Evolutionary conservation across 106 monocot species (phyloP).

Genomic region (Allium sativum): DNA sequence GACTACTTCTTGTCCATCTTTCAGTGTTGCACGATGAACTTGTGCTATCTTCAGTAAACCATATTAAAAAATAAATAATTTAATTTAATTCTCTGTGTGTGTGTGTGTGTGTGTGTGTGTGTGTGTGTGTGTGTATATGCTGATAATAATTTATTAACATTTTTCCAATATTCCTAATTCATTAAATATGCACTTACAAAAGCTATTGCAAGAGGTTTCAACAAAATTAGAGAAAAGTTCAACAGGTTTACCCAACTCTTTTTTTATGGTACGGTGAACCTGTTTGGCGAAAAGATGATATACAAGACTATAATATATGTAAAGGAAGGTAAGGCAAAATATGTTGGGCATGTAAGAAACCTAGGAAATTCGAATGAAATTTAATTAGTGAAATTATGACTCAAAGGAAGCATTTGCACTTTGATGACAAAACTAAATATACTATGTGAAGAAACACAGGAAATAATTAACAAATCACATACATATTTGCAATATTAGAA

Average conservation of each 20-base stretch:
- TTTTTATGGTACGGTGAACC: conserved; percentile 71
- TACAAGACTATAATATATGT: background rate
- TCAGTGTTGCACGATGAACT: conserved; percentile 86
- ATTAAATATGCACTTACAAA: conserved; percentile 49
- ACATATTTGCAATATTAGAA: too few relatives aligned
- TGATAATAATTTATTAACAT: too few relatives aligned
- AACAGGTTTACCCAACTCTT: conserved; percentile 56
- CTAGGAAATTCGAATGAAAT: conserved; percentile 1
- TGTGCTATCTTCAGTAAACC: conserved; percentile 70
- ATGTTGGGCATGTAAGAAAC: background rate
- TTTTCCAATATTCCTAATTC: conserved; percentile 1
- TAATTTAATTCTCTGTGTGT: too few relatives aligned
- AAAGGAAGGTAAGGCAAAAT: background rate
- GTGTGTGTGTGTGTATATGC: too few relatives aligned
- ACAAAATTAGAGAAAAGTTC: conserved; percentile 69
- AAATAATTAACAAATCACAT: too few relatives aligned
- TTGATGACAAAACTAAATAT: background rate
- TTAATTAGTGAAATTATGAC: background rate
- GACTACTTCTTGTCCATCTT: conserved; percentile 72
- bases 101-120: too few relatives aligned
- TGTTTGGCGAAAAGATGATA: conserved; percentile 15
- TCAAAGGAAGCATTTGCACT: background rate
- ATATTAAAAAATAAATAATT: background rate
- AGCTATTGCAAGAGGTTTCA: conserved; percentile 85
- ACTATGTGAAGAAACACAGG: too few relatives aligned